phyloP scores from a whole-genome alignment of 139 green algal species.

The Tetradesmus lagerheimii region DNA sequence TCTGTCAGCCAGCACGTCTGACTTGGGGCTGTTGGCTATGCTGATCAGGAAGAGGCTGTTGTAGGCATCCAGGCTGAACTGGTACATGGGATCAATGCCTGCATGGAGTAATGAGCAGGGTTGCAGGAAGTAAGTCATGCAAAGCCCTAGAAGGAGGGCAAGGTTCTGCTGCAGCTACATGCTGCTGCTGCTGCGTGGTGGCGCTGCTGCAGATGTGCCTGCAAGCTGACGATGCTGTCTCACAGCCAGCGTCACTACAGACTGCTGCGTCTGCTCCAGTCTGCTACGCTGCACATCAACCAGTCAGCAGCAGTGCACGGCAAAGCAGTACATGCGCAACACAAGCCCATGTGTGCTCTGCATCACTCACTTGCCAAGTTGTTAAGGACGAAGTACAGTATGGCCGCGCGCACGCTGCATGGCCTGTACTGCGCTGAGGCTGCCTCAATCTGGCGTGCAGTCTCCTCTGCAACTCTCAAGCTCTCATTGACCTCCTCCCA shows the following conservation, averaged over 20 bases:
- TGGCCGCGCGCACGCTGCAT: conserved; percentile 81
- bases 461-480: conserved; percentile 79
- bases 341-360: not conserved
- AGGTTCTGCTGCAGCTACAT: no score
- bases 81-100: conserved; percentile 36
- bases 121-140: not conserved
- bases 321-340: not conserved
- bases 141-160: no score
- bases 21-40: conserved; percentile 64
- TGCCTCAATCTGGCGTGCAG: conserved; percentile 80
- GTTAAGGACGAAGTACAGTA: conserved; percentile 94
- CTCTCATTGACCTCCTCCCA: conserved; percentile 87
- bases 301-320: no score
- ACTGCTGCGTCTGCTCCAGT: no score
- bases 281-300: no score
- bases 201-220: no score
- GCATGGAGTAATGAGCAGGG: not conserved
- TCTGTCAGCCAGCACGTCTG: conserved; percentile 73
- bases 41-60: conserved; percentile 83
- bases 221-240: no score
- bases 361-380: conserved; percentile 71
- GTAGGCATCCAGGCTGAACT: conserved; percentile 90
- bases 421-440: conserved; percentile 86
- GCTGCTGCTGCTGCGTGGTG: no score
- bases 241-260: no score